Conservation (phyloP, 2,329 filamentous ascomycete genomes). For the Dactylellina drechsleri region DNA sequence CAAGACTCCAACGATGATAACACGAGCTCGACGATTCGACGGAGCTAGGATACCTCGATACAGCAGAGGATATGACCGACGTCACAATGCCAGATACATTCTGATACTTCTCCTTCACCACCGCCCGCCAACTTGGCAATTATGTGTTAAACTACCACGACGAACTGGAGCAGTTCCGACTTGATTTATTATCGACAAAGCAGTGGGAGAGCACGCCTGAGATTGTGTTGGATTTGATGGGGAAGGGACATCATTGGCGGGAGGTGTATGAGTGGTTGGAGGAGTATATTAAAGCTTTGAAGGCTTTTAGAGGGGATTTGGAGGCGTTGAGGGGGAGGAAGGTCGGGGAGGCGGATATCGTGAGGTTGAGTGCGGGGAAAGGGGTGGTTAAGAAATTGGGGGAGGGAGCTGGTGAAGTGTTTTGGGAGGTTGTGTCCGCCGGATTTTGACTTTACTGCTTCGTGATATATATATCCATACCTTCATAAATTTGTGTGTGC, state of each 20-base stretch:
- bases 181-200: background rate
- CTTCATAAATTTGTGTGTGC: too few species aligned
- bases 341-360: constrained; percentile 1
- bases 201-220: background rate
- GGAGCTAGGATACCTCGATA: background rate
- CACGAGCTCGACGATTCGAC: background rate
- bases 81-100: background rate
- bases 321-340: constrained; percentile 13
- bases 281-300: constrained; percentile 12
- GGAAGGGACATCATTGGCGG: constrained; percentile 10
- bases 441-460: too few species aligned
- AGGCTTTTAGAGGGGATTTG: constrained; percentile 24
- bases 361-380: constrained; percentile 21
- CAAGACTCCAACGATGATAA: background rate
- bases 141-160: constrained; percentile 8
- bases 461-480: too few species aligned
- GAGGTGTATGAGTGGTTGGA: constrained; percentile 16
- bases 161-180: constrained; percentile 19
- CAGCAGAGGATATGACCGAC: too few species aligned
- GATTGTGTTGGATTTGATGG: constrained; percentile 1
- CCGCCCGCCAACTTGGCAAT: constrained; percentile 9
- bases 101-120: constrained; percentile 17
- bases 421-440: constrained; percentile 11
- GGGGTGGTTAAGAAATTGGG: constrained; percentile 1
- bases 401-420: constrained; percentile 13